Evolutionary conservation across 768 basidiomycete species (phyloP), one percentile per base, ranked within the genome.

Genomic region (Royoungia palumana): DNA sequence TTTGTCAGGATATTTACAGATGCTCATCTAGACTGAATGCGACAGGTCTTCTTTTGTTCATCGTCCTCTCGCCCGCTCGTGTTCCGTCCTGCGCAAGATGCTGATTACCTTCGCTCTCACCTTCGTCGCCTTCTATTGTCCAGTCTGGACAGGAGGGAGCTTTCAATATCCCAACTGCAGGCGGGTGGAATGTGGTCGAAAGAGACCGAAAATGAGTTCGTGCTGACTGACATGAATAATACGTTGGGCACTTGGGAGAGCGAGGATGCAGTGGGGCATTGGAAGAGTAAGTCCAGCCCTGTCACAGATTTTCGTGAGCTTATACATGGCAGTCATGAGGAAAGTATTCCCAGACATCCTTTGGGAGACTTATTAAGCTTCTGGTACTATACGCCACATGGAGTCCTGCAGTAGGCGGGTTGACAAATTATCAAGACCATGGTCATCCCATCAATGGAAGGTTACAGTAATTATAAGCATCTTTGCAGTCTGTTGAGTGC

Each of bases 1-100:
- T 32, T 30, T 41, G 17, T 19, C 32, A 19, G 4, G 13, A 24
- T 28, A n/a, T 35, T 5, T 16, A 45, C 34, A 30, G 16, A n/a
- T 42, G 39, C 54, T 63, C 12, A 63, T 16, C n/a, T n/a, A n/a
- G n/a, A n/a, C n/a, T n/a, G 1, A 8, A 7, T 34, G 36, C 7
- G 14, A 20, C 49, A 94, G 93, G 86, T 92, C 14, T 79, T 93
- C 59, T 86, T 95, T 70, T 95, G 94, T 66, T 85, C 84, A 1
- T 69, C 73, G 21, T 80, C 82, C 11, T 36, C 70, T 7, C 58
- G 62, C 13, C 75, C 81, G 3, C 61, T 89, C 41, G 75, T 75
- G 12, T 85, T 90, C 75, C 80, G 86, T 28, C 59, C 72, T 13
- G 67, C 83, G 0, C 60, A 55, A 13, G 62, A 71, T n/a, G 67